Conservation (phyloP, 192 early-diverging fungal genomes). For the Phycomyces blakesleeanus region DNA sequence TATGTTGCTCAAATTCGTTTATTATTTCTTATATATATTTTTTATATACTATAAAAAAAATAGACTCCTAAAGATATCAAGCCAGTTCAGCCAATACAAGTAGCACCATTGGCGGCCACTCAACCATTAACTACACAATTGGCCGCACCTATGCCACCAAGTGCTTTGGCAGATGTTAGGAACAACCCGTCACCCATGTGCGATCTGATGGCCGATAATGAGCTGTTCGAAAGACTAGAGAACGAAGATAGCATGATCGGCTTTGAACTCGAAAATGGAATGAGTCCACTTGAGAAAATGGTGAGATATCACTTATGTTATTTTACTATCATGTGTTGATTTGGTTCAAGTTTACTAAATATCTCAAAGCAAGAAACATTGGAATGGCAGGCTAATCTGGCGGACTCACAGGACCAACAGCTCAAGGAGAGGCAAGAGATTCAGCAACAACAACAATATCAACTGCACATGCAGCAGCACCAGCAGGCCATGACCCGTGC, state of each 20-base stretch:
- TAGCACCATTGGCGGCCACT: too few relatives aligned
- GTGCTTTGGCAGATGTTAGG: neutral
- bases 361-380: neutral
- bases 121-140: neutral
- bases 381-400: neutral
- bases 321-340: too few relatives aligned
- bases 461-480: too few relatives aligned
- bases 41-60: too few relatives aligned
- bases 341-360: neutral
- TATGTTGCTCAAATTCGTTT: neutral
- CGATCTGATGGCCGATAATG: slow-evolving; percentile 19
- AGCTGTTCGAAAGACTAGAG: slow-evolving; percentile 14
- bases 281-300: neutral
- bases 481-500: neutral
- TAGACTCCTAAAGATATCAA: too few relatives aligned
- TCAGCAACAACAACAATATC: too few relatives aligned
- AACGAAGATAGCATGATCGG: slow-evolving; percentile 13
- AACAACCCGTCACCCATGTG: neutral
- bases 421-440: too few relatives aligned
- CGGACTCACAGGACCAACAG: too few relatives aligned
- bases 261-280: slow-evolving; percentile 11
- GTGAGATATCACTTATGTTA: too few relatives aligned
- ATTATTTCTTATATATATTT: neutral
- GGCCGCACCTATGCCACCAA: neutral
- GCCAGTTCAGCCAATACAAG: too few relatives aligned